A percentile compares a stretch with the other conserved stretches of the same genome.
phyloP scores from a whole-genome alignment of 1,284 basidiomycete genomes.

The Trichosporon sp. region DNA sequence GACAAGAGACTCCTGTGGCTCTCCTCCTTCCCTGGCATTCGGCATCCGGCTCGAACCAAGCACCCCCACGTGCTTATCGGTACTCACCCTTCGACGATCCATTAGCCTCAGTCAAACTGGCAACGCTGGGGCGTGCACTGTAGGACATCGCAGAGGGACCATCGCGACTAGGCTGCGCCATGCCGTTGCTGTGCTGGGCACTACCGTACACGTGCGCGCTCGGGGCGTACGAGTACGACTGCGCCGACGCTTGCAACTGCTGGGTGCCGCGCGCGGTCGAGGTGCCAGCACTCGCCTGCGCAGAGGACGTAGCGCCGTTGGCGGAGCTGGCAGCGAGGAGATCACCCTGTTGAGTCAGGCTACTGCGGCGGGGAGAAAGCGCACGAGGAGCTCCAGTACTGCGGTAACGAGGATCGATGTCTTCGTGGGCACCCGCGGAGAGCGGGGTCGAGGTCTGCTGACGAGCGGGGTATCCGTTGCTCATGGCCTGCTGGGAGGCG shows the following conservation, averaged over 20 bases:
- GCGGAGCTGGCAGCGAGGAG: neutral
- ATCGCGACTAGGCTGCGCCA: constrained; percentile 3
- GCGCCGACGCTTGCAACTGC: constrained; percentile 1
- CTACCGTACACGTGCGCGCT: constrained; percentile 1
- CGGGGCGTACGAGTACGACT: constrained; percentile 1
- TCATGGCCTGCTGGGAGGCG: constrained; percentile 29
- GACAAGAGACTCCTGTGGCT: neutral
- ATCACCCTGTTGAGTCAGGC: constrained; percentile 4
- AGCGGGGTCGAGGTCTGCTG: constrained; percentile 41
- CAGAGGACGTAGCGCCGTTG: neutral
- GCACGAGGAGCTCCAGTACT: constrained; percentile 17
- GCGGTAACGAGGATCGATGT: constrained; percentile 22
- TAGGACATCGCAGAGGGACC: neutral
- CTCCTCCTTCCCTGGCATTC: neutral
- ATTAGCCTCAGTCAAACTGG: constrained; percentile 1
- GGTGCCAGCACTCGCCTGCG: constrained; percentile 1
- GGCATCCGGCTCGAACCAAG: neutral
- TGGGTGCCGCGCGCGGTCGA: constrained; percentile 3
- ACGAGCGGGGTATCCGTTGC: constrained; percentile 37
- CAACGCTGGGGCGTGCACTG: neutral
- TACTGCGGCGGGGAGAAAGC: constrained; percentile 6
- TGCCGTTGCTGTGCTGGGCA: constrained; percentile 3
- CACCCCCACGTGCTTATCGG: constrained; percentile 1
- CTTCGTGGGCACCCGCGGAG: constrained; percentile 23
- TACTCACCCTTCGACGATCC: constrained; percentile 4